Evolutionary conservation across 352 stramenopile genomes (phyloP), one percentile per base, ranked within the genome.

Genomic region (Globisporangium irregulare): DNA sequence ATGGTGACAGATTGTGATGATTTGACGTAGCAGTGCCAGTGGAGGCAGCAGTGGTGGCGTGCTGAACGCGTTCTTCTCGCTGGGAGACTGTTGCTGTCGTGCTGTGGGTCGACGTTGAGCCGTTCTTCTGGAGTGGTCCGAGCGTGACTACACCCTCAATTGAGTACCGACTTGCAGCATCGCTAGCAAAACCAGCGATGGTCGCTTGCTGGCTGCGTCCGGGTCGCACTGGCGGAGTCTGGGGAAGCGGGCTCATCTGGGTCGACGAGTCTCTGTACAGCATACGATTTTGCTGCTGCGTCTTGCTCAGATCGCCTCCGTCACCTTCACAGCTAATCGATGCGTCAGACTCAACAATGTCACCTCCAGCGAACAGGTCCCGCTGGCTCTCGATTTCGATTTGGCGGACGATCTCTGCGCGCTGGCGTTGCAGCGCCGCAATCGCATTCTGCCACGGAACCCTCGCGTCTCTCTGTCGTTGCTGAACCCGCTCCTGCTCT

Each of bases 81-180:
- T 22, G 27, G 4, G 18, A 1, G 9, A 20, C 14, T 8, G 34
- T 7, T 46, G 46, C 3, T 65, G 3, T 34, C 34, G 22, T 53
- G 15, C 56, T 34, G 25, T 34, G 14, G 3, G 56, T 53, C 38
- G 54, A n/a, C 15, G 18, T 32, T 27, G 20, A 12, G 14, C 53
- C 50, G 18, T 15, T 41, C 10, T 24, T 0, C 25, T 38, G 55
- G 7, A 85, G 62, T 12, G 72, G 75, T 43, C 83, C 80, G 14
- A 89, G 69, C 5, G 78, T 86, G 48, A 91, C 80, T 10, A 89
- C 69, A 5, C 83, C 83, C 54, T 78, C 78, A 66, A 91, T 90
- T 14, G 80, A 79, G 54, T 84, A 91, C 27, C 84, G 75, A 8
- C 68, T 79, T 27, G 80, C 72, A 6, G 22, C 38, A 22, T 10